phyloP scores from a whole-genome alignment of 495 filamentous ascomycete species.

The Darksidea phi region DNA sequence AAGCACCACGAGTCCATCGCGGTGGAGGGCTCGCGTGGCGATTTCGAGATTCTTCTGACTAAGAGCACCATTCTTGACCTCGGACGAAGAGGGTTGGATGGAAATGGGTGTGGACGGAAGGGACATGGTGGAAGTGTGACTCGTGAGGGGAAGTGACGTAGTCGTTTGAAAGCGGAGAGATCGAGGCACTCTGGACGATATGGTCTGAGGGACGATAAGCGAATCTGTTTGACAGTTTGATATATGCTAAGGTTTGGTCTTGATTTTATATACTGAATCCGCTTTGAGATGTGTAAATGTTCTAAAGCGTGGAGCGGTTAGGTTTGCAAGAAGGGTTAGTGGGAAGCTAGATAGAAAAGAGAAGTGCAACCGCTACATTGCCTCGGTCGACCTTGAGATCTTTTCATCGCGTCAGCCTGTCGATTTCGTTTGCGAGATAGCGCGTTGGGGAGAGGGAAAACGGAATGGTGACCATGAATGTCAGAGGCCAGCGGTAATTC shows the following conservation, averaged over 20 bases:
- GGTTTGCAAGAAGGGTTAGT: conserved; percentile 1
- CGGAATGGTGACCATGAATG: too few relatives aligned
- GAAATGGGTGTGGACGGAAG: conserved; percentile 21
- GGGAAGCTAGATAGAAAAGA: not conserved
- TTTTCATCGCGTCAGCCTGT: not conserved
- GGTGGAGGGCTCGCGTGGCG: conserved; percentile 51
- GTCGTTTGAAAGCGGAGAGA: not conserved
- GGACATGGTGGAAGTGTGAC: conserved; percentile 7
- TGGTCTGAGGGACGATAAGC: not conserved
- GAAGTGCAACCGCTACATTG: not conserved
- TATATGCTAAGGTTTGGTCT: not conserved
- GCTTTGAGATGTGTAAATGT: not conserved
- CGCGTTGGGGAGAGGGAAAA: too few relatives aligned
- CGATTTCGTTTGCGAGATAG: not conserved
- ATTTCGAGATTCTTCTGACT: conserved; percentile 48
- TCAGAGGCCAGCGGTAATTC: too few relatives aligned
- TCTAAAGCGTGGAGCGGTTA: conserved; percentile 4
- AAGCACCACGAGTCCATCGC: conserved; percentile 61
- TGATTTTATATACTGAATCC: not conserved
- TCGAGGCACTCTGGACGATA: not conserved
- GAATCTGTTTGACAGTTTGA: not conserved
- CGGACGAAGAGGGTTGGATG: conserved; percentile 5
- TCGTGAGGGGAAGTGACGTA: not conserved
- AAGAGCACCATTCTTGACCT: conserved; percentile 16
- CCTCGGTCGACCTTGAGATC: not conserved